These are phyloP conservation scores for Fusarium solani-melongenae DNA, from an alignment of 2,329 filamentous ascomycete genomes.

Conservation along the genomic window DNA sequence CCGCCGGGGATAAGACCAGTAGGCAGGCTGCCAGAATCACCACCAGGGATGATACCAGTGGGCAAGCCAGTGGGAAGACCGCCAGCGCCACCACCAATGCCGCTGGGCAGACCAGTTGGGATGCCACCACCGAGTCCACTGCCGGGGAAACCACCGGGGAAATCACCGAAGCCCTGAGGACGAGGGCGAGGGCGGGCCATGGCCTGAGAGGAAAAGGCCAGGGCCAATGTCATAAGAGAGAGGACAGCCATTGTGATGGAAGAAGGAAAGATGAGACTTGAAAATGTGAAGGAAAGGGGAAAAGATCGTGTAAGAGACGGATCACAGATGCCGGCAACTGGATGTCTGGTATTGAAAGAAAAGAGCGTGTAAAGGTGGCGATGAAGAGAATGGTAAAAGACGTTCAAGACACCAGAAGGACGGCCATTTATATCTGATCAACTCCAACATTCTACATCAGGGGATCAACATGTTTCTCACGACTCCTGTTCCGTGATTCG, in stretches of 20 bases:
- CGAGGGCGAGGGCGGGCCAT: conserved; percentile 32
- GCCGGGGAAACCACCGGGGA: conserved; percentile 20
- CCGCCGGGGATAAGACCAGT: not conserved
- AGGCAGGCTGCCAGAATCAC: not conserved
- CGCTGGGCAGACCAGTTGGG: conserved; percentile 14
- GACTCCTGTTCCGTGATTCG: conserved; percentile 17
- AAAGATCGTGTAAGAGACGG: conserved; percentile 34
- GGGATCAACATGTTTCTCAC: conserved; percentile 17
- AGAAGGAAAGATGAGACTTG: conserved; percentile 16
- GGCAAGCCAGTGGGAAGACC: conserved; percentile 9
- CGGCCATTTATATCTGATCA: conserved; percentile 34
- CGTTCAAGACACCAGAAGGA: conserved; percentile 9
- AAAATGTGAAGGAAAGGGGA: conserved; percentile 8
- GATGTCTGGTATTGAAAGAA: conserved; percentile 38
- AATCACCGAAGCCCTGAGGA: not conserved
- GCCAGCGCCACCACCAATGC: conserved; percentile 10
- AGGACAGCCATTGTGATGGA: conserved; percentile 41
- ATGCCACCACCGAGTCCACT: conserved; percentile 17
- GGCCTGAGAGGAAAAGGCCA: conserved; percentile 40
- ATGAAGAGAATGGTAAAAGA: conserved; percentile 33
- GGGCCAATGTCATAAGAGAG: conserved; percentile 39
- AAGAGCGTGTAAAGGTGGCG: conserved; percentile 34
- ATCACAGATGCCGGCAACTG: conserved; percentile 46
- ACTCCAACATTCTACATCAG: conserved; percentile 2
- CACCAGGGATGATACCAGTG: not conserved